Evolutionary conservation across 2,329 filamentous ascomycete species (phyloP).

Genomic region (Exophiala sp.): DNA sequence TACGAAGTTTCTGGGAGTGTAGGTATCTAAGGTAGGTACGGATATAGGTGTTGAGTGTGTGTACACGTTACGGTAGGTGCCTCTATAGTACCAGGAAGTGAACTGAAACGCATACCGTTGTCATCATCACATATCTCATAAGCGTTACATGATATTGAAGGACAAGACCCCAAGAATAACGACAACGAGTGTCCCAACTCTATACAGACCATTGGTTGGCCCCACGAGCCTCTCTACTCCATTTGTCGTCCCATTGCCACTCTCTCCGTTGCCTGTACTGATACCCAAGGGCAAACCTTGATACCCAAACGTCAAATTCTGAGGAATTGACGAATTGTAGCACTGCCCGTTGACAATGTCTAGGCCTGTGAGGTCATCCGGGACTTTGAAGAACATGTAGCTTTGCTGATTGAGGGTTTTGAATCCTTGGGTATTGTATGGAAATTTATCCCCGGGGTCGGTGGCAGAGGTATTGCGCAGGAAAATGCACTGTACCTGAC

Average conservation of each 20-base stretch:
- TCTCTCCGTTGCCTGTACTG: conserved; percentile 11
- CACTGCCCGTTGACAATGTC: conserved; percentile 65
- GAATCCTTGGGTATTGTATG: conserved; percentile 69
- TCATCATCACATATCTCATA: too few species aligned
- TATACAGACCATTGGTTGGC: neutral
- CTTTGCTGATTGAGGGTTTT: conserved; percentile 57
- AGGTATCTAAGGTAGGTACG: too few species aligned
- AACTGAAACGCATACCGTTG: too few species aligned
- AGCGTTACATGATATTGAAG: conserved; percentile 4
- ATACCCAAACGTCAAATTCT: conserved; percentile 65
- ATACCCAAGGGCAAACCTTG: conserved; percentile 52
- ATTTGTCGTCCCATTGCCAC: conserved; percentile 1
- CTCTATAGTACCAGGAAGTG: too few species aligned
- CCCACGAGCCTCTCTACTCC: conserved; percentile 5
- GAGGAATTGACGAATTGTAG: conserved; percentile 56
- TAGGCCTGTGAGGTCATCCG: conserved; percentile 61
- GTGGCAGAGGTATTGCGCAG: conserved; percentile 68
- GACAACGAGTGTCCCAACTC: conserved; percentile 6
- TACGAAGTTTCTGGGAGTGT: too few species aligned
- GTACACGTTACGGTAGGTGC: too few species aligned
- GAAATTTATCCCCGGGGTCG: conserved; percentile 61
- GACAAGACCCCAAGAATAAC: conserved; percentile 7
- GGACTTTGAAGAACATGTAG: conserved; percentile 75
- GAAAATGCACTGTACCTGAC: conserved; percentile 71
- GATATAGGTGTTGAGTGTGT: too few species aligned